A percentile compares a stretch with the other conserved stretches of the same genome.
These are phyloP conservation scores for Pythium aristosporum DNA, from an alignment of 352 stramenopile species.

Conservation along the genomic window DNA sequence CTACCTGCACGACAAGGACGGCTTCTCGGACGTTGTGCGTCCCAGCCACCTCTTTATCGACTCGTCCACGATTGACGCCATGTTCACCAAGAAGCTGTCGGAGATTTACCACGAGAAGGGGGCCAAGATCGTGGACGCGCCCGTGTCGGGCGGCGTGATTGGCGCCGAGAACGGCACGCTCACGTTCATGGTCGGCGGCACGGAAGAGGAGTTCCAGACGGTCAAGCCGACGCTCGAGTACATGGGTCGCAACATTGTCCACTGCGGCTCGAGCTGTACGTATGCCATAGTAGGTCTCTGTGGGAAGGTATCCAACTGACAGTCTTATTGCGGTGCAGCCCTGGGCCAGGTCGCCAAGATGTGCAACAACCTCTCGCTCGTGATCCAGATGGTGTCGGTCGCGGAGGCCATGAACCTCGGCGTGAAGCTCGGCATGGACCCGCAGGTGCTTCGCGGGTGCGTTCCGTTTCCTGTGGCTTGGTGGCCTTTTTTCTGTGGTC, in stretches of 20 bases:
- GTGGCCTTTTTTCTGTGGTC: background rate
- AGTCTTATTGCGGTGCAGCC: constrained; percentile 26
- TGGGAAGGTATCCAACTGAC: background rate
- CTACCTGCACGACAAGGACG: constrained; percentile 50
- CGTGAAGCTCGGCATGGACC: constrained; percentile 93
- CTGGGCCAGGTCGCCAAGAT: constrained; percentile 92
- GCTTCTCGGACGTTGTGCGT: constrained; percentile 68
- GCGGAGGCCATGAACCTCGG: constrained; percentile 97
- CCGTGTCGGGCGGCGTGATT: constrained; percentile 95
- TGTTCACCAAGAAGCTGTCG: constrained; percentile 88
- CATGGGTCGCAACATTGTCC: constrained; percentile 95
- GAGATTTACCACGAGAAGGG: constrained; percentile 55
- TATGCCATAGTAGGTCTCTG: constrained; percentile 17
- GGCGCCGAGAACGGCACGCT: constrained; percentile 95
- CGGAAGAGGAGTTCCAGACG: constrained; percentile 53
- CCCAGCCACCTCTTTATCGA: constrained; percentile 91
- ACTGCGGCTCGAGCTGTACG: constrained; percentile 90
- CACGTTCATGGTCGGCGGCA: constrained; percentile 97
- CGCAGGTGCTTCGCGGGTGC: constrained; percentile 85
- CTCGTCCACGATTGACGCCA: constrained; percentile 95
- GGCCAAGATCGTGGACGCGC: constrained; percentile 91
- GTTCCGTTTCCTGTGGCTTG: constrained; percentile 2
- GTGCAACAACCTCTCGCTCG: constrained; percentile 98
- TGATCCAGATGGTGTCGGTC: constrained; percentile 96
- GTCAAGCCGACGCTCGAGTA: constrained; percentile 81